Percentiles rank a stretch among this genome's conserved stretches.
Evolutionary conservation across 2,329 filamentous ascomycete species (phyloP).

Genomic region (Fusarium sp.): DNA sequence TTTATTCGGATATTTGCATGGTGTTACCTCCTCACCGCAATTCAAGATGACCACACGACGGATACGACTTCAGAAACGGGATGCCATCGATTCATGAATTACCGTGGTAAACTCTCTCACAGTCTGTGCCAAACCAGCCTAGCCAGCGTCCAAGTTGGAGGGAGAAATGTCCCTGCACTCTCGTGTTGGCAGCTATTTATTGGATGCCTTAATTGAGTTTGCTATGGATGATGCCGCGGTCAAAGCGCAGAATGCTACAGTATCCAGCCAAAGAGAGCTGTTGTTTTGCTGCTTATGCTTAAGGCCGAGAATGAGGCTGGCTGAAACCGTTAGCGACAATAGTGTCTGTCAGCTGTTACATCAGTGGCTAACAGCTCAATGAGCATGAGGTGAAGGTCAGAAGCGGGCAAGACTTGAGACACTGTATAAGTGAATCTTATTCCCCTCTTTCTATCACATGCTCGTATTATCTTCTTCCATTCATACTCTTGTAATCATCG

Average conservation of each 20-base stretch:
- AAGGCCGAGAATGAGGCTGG: constrained; percentile 5
- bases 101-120: neutral
- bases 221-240: neutral
- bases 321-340: constrained; percentile 12
- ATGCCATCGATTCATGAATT: neutral
- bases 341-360: constrained; percentile 2
- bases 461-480: neutral
- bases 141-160: neutral
- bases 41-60: neutral
- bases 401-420: neutral
- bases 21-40: neutral
- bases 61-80: neutral
- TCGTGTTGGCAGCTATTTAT: neutral
- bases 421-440: neutral
- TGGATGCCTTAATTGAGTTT: neutral
- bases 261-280: constrained; percentile 1
- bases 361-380: neutral
- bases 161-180: neutral
- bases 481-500: neutral
- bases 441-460: neutral
- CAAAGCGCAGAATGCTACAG: constrained; percentile 4
- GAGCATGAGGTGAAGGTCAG: neutral
- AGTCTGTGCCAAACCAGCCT: neutral
- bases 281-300: neutral
- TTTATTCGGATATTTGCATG: neutral